Base-by-base conservation (phyloP, 1,284 basidiomycete species). In the Ustilago curta region DNA sequence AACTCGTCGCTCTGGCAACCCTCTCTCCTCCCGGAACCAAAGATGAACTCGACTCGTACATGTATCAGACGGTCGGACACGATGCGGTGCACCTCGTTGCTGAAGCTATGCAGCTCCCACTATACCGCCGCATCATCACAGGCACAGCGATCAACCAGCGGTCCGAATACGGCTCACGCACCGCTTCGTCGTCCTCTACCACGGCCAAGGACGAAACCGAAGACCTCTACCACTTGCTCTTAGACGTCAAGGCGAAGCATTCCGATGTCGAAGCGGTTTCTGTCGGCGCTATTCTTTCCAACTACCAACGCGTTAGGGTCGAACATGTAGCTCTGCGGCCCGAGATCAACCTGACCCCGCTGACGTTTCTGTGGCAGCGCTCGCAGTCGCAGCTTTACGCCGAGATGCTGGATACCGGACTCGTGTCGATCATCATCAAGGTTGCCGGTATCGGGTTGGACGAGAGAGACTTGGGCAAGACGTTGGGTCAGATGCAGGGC, bases 61-160 rank as follows among this genome's bases (percentile, higher is more conserved):
- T 99, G 86, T 99, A 97, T 85, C 97, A 99, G 62, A 97, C 96
- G 8, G 95, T 99, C 39, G 97, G 95, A 0, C 96, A 98, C 83
- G 93, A 95, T 74, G 93, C 94, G 6, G 91, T 99, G 51, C 91
- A 94, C 57, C 88, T 93, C 53, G 91, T 99, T 59, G 94, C 94
- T 9, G 87, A 89, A 57, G 93, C 96, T 1, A 88, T 99, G 76
- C 91, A 90, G 7, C 89, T 97, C 1, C 97, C 97, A 4, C 88
- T 98, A 19, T 94, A 92, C 86, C 89, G 93, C 25, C 88, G 89
- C 54, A 87, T 91, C 18, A 99, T 99, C 74, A 87, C 87, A 8
- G 97, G 97, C 1, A 88, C 88, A 23, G 91, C 96, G 0, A 85
- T 98, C 7, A 91, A 94, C 63, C 91, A 92, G 84, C 90, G 90